Evolutionary conservation across 352 stramenopile species (phyloP).

Genomic region (Phytophthora niederhauseri): DNA sequence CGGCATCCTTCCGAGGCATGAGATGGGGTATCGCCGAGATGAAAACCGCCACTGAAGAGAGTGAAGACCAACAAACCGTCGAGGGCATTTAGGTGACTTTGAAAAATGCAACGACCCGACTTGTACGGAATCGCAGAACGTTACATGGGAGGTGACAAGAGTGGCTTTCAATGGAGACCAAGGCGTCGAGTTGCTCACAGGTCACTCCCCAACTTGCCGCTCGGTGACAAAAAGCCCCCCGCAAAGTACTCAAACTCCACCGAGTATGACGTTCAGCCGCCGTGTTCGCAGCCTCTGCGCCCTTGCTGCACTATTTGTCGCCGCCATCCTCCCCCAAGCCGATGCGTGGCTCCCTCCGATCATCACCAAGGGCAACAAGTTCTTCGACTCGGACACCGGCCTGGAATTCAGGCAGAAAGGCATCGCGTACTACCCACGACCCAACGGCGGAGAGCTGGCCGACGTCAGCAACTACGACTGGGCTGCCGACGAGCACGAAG

Average conservation of each 20-base stretch:
- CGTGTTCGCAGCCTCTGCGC: slow-evolving; percentile 27
- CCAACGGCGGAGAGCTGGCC: slow-evolving; percentile 61
- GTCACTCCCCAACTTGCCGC: slow-evolving; percentile 20
- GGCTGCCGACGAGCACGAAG: slow-evolving; percentile 62
- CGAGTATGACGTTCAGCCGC: slow-evolving; percentile 25
- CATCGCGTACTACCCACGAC: slow-evolving; percentile 80
- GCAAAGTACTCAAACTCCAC: slow-evolving; percentile 11
- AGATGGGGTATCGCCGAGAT: slow-evolving; percentile 6
- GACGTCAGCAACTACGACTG: slow-evolving; percentile 73
- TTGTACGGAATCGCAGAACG: slow-evolving; percentile 28
- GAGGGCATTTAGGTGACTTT: slow-evolving; percentile 1
- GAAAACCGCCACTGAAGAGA: neutral
- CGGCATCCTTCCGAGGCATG: slow-evolving; percentile 19
- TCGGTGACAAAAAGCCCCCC: neutral
- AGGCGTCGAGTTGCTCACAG: neutral
- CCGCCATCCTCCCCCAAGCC: slow-evolving; percentile 1
- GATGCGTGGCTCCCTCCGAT: slow-evolving; percentile 59
- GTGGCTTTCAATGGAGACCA: neutral
- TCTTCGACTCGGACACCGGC: slow-evolving; percentile 77
- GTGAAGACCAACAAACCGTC: neutral
- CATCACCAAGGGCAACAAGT: slow-evolving; percentile 82
- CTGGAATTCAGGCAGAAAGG: slow-evolving; percentile 75
- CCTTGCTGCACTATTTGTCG: slow-evolving; percentile 11
- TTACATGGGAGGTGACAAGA: slow-evolving; percentile 21
- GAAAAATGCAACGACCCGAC: slow-evolving; percentile 19